phyloP scores from a whole-genome alignment of 306 rosid genomes.

The Gillenia trifoliata region DNA sequence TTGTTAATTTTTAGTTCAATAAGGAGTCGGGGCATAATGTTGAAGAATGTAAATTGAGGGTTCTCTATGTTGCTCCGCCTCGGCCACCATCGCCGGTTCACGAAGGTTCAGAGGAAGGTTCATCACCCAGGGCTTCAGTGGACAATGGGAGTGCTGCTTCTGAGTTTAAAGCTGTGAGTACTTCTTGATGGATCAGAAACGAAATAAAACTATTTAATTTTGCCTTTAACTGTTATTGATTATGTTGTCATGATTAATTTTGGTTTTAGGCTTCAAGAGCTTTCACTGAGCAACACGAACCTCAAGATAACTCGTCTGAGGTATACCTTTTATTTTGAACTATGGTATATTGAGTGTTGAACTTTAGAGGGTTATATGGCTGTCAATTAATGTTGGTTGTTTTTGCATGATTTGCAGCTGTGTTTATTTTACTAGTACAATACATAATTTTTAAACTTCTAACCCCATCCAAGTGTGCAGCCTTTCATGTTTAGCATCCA shows the following conservation, averaged over 20 bases:
- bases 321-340: constrained; percentile 23
- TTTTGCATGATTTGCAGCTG: background rate
- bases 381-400: background rate
- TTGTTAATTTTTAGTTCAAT: constrained; percentile 45
- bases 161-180: constrained; percentile 53
- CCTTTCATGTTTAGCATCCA: background rate
- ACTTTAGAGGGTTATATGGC: background rate
- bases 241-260: constrained; percentile 15
- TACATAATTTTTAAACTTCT: background rate
- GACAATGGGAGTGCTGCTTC: constrained; percentile 64
- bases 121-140: constrained; percentile 78
- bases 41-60: constrained; percentile 76
- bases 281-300: constrained; percentile 42
- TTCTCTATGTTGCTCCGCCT: constrained; percentile 77
- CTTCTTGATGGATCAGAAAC: constrained; percentile 13
- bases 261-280: constrained; percentile 54
- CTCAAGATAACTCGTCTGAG: constrained; percentile 60
- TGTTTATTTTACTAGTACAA: background rate
- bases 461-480: background rate
- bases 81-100: constrained; percentile 79
- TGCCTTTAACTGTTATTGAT: background rate
- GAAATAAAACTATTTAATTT: background rate
- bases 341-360: constrained; percentile 2
- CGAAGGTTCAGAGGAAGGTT: constrained; percentile 89
- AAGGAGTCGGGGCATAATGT: constrained; percentile 72